Base-by-base conservation (phyloP, 2,329 filamentous ascomycete species). In the Claviceps fusiformis region DNA sequence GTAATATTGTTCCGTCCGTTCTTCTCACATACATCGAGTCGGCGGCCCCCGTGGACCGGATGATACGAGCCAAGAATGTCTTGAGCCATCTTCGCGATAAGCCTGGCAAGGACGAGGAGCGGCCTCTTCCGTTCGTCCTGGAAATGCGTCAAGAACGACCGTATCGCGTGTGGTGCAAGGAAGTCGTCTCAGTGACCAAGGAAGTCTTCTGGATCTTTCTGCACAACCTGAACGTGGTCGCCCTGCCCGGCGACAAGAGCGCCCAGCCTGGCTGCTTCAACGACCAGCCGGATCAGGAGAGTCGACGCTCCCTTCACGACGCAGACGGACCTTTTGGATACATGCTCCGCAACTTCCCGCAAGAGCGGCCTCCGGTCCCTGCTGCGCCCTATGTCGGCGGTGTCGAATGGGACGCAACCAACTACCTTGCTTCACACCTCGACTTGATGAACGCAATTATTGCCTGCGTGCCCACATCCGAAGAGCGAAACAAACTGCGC, bases 181-280 rank as follows among this genome's bases (percentile, higher is more conserved):
- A 98, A 71, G 83, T 92, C 19, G 85, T 85, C 57, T 91, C 87
- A 63, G 92, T 97, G 50, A 95, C 91, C 46, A 96, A 96, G 69
- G 92, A 98, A 68, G 92, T 97, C 33, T 98, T 98, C 68, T 98
- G 92, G 92, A 97, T 97, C 67, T 98, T 97, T 73, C 77, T 97
- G 54, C 92, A 97, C 70, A 87, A 95, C 62, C 76, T 95, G 56
- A 97, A 97, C 63, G 85, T 96, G 49, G 80, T 97, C 43, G 79
- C 89, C 27, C 70, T 87, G 39, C 80, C 84, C 1, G 64, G 71
- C 39, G 73, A 75, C 48, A 70, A 70, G 61, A 49, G 53, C 13
- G 44, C 53, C 15, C 61, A 58, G 58, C 64, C 29, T 10, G 58
- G 50, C 54, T 5, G n/a, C n/a, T n/a, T 62, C 29, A 62, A 44